phyloP scores from a whole-genome alignment of 768 basidiomycete genomes.

The Calocera cornea region DNA sequence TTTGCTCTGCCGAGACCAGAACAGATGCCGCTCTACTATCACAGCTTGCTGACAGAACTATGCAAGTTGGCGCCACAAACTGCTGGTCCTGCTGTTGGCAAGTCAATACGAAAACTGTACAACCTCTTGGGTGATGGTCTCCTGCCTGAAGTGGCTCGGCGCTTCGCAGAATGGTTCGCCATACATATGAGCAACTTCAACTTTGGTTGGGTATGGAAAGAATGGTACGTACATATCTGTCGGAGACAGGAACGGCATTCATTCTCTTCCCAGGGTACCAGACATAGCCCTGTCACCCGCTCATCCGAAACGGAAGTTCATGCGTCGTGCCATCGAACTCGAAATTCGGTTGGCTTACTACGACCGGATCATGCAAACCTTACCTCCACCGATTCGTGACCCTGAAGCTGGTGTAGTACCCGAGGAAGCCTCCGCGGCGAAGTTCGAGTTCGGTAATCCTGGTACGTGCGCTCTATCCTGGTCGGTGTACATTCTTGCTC shows the following conservation, averaged over 20 bases:
- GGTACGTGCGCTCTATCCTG: constrained; percentile 30
- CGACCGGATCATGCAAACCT: constrained; percentile 77
- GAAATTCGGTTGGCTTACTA: constrained; percentile 88
- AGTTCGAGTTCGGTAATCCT: constrained; percentile 72
- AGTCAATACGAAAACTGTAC: constrained; percentile 83
- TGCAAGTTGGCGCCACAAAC: constrained; percentile 89
- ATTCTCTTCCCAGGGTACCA: constrained; percentile 47
- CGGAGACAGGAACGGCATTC: not conserved
- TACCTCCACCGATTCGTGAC: constrained; percentile 68
- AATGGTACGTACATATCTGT: constrained; percentile 54
- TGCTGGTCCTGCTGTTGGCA: constrained; percentile 91
- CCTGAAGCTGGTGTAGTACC: constrained; percentile 50
- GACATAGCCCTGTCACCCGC: constrained; percentile 59
- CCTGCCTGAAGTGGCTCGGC: constrained; percentile 67
- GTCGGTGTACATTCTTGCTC: not conserved
- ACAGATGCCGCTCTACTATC: constrained; percentile 73
- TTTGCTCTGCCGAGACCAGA: constrained; percentile 65
- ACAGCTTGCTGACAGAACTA: constrained; percentile 76
- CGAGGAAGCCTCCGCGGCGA: constrained; percentile 59
- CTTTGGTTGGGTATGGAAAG: constrained; percentile 98
- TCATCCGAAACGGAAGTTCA: constrained; percentile 80
- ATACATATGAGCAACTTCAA: constrained; percentile 95
- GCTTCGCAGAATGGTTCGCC: constrained; percentile 91
- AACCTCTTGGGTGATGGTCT: constrained; percentile 64
- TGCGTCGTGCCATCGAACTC: constrained; percentile 72